Base-by-base conservation (phyloP, 805 yeast species). In the Cyberlindnera bimundalis region DNA sequence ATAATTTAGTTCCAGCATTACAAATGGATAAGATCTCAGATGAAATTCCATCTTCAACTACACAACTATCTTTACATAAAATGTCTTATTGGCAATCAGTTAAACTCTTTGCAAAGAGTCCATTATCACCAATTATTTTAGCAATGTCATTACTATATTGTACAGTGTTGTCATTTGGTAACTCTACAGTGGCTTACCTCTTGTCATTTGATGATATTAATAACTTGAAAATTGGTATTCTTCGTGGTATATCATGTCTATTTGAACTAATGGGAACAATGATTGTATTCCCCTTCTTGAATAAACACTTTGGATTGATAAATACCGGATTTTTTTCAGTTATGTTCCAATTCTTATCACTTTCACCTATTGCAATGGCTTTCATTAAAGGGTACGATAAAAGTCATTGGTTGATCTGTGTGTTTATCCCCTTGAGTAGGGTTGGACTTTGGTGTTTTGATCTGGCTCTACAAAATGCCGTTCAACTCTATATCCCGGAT, bases 381-480 rank as follows among this genome's bases (percentile, higher is more conserved):
- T 54, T 58, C 29, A 16, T 35, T 4, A 19, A 42, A 18, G 27
- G 35, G 6, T 46, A 35, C 28, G 37, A 35, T 9, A 27, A 40
- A 16, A 43, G 53, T 1, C 50, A 48, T 19, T 52, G 52, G 55
- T 28, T 55, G 13, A 46, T 53, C 35, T 50, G 51, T 40, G 14
- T 53, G 26, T 53, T 55, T 38, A 46, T 54, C 19, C 61, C 61
- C 6, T 33, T 65, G n/a, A 58, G 65, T 15, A 50, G 72, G 13
- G 40, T 67, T 17, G 72, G 72, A 1, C 50, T 67, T 10, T 67
- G 72, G 71, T 69, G 72, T 18, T 66, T 62, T 48, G 70, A 66
- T 40, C 48, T 67, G 23, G 50, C 67, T 20, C 52, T 62, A 1
- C 69, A 66, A 43, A 51, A 58, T 18, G 47, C 55, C 13, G 52